Evolutionary conservation across 176 grass and related monocot genomes (phyloP).

Genomic region (Lolium perenne): DNA sequence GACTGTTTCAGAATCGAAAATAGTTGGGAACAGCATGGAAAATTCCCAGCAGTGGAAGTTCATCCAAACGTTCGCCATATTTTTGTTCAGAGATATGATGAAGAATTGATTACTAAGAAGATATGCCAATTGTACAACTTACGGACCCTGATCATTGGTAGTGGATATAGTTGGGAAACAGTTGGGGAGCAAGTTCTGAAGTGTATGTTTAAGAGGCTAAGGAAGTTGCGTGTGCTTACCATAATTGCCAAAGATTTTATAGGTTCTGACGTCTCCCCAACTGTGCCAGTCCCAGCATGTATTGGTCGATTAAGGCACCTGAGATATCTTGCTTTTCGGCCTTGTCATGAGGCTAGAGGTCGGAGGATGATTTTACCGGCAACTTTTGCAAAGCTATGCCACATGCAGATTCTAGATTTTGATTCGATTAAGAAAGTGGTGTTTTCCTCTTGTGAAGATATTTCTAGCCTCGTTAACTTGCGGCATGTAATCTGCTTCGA

Average conservation of each 20-base stretch:
- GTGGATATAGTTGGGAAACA: no score
- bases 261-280: no score
- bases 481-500: no score
- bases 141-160: no score
- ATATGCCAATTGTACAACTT: no score
- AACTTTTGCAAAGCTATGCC: constrained; percentile 43
- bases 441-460: not conserved
- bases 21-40: no score
- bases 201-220: not conserved
- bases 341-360: not conserved
- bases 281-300: not conserved
- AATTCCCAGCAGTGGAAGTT: not conserved
- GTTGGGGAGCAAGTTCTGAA: no score
- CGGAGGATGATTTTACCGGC: constrained; percentile 3
- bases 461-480: not conserved
- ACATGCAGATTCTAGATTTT: constrained; percentile 39
- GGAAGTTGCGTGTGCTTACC: constrained; percentile 12
- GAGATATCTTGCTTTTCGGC: not conserved
- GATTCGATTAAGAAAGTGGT: rapidly evolving
- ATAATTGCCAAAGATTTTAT: not conserved
- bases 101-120: not conserved
- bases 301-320: constrained; percentile 45
- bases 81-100: not conserved
- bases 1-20: not conserved
- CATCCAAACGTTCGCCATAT: not conserved